phyloP scores from a whole-genome alignment of 139 green algal genomes.

The Chloropicon primus region DNA sequence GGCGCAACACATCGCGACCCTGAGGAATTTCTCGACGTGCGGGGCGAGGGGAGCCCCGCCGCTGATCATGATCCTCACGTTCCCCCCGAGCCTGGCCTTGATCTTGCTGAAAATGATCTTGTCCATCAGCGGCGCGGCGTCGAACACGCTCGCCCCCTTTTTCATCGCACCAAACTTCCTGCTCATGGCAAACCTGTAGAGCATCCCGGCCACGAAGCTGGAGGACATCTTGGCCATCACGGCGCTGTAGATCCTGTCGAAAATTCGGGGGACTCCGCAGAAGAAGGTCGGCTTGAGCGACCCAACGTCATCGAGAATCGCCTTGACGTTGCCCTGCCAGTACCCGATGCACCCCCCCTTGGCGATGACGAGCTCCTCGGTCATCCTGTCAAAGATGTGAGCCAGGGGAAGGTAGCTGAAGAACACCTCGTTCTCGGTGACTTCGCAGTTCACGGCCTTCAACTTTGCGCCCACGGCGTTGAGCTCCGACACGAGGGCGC shows the following conservation, averaged over 20 bases:
- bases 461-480: conserved; percentile 34
- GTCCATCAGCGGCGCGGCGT: conserved; percentile 77
- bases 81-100: conserved; percentile 49
- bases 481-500: conserved; percentile 40
- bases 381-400: conserved; percentile 79
- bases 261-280: conserved; percentile 85
- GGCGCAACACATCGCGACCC: conserved; percentile 54
- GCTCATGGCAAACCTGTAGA: conserved; percentile 59
- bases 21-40: conserved; percentile 77
- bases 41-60: conserved; percentile 72
- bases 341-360: conserved; percentile 44
- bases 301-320: conserved; percentile 69
- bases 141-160: conserved; percentile 33
- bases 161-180: conserved; percentile 61
- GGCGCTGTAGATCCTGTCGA: conserved; percentile 84
- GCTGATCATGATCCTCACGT: conserved; percentile 55
- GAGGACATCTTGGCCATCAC: conserved; percentile 33
- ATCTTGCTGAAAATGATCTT: conserved; percentile 62
- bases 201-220: background rate
- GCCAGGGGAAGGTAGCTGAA: conserved; percentile 74
- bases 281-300: conserved; percentile 79
- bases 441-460: background rate
- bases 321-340: conserved; percentile 52
- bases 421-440: conserved; percentile 28
- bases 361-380: conserved; percentile 40